These are phyloP conservation scores for Saccharomycopsis sp. DNA, from an alignment of 805 yeast genomes.

Conservation along the genomic window DNA sequence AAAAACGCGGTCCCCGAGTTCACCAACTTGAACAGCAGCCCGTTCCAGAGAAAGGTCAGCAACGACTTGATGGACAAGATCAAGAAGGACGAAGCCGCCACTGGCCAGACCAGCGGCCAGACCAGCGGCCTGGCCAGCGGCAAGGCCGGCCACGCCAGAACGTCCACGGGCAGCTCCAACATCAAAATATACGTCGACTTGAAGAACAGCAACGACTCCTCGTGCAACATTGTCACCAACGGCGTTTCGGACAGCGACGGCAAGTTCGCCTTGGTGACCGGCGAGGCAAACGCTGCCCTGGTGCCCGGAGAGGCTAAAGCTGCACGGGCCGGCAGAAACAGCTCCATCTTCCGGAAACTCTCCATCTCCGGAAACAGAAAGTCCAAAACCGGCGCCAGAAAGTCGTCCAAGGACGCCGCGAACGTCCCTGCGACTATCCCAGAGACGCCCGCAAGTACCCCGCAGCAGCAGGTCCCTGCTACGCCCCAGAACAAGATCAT, in stretches of 20 bases:
- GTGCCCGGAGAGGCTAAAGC: background rate
- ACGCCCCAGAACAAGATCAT: background rate
- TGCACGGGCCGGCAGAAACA: constrained; percentile 6
- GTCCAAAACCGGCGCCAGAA: background rate
- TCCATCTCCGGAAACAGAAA: constrained; percentile 9
- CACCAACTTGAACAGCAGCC: constrained; percentile 13
- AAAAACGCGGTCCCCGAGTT: constrained; percentile 14
- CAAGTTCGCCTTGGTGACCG: constrained; percentile 5
- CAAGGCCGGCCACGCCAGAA: background rate
- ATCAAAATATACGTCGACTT: constrained; percentile 11
- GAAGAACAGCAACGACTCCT: constrained; percentile 12
- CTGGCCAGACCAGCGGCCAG: constrained; percentile 1
- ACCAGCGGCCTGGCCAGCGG: background rate
- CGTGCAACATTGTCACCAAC: constrained; percentile 19
- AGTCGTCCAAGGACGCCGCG: background rate
- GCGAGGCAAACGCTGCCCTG: background rate
- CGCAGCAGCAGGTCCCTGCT: background rate
- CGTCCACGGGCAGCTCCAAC: background rate
- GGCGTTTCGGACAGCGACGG: constrained; percentile 15
- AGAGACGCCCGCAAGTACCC: background rate
- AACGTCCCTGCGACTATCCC: constrained; percentile 4
- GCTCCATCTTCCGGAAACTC: constrained; percentile 14
- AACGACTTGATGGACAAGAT: constrained; percentile 10
- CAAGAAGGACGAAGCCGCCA: constrained; percentile 8
- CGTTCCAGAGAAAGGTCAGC: constrained; percentile 11